Conservation (phyloP, 768 basidiomycete species). For the Dacryopinax primogenitus region DNA sequence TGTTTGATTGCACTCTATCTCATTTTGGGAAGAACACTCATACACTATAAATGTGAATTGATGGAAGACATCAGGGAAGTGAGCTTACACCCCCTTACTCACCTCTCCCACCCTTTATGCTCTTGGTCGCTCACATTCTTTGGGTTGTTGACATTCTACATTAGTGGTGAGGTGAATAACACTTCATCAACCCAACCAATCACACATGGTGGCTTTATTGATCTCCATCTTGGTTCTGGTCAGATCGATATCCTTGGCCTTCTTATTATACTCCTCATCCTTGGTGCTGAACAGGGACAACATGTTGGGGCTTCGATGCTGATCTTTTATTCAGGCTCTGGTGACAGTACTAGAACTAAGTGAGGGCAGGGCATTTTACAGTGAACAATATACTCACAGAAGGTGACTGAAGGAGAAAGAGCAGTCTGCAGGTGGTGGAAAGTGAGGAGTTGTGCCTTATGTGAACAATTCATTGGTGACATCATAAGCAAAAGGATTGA, state of each 20-base stretch:
- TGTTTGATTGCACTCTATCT: too few relatives aligned
- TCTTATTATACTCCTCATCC: slow-evolving; percentile 1
- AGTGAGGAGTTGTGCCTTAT: background rate
- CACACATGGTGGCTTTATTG: background rate
- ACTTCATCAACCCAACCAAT: background rate
- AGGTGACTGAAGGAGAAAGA: background rate
- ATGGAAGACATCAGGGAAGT: background rate
- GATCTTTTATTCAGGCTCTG: background rate
- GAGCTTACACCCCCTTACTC: background rate
- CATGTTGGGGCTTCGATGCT: slow-evolving; percentile 8
- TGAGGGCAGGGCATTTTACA: background rate
- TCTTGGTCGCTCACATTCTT: background rate
- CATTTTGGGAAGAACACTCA: background rate
- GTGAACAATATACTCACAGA: background rate
- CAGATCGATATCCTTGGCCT: slow-evolving; percentile 1
- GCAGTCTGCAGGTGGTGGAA: background rate
- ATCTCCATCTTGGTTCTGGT: background rate
- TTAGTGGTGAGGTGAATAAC: background rate
- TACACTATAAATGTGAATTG: background rate
- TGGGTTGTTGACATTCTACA: background rate
- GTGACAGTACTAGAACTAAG: too few relatives aligned
- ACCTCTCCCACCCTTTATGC: background rate
- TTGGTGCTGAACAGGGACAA: background rate
- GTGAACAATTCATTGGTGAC: background rate
- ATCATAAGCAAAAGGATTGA: background rate